These are phyloP conservation scores for Geranium rotundifolium DNA, from an alignment of 345 rosid genomes.

Conservation along the genomic window DNA sequence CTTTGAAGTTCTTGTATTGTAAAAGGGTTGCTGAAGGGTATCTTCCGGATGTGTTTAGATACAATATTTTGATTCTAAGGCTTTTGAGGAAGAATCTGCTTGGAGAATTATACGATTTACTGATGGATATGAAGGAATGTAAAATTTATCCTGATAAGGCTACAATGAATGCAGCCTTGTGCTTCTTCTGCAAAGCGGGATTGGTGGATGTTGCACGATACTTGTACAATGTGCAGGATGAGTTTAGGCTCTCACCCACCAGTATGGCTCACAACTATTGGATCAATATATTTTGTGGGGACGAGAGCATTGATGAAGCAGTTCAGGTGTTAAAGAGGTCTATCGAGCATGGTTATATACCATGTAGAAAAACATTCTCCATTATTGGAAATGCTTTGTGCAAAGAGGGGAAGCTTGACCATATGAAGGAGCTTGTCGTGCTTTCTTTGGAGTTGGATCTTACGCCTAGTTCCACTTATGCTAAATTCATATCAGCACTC, in stretches of 20 bases:
- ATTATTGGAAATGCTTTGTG: slow-evolving; percentile 54
- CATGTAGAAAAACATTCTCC: slow-evolving; percentile 37
- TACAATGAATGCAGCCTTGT: slow-evolving; percentile 55
- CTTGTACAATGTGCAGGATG: slow-evolving; percentile 48
- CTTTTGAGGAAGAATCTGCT: slow-evolving; percentile 51
- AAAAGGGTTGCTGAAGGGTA: slow-evolving; percentile 38
- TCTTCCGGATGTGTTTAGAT: slow-evolving; percentile 46
- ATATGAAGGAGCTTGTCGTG: slow-evolving; percentile 45
- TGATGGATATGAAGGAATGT: slow-evolving; percentile 56
- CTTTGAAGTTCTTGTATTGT: slow-evolving; percentile 43
- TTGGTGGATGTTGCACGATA: slow-evolving; percentile 64
- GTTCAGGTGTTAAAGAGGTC: slow-evolving; percentile 39
- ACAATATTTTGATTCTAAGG: slow-evolving; percentile 41
- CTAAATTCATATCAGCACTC: slow-evolving; percentile 46
- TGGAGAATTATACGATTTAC: slow-evolving; percentile 45
- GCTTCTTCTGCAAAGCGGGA: slow-evolving; percentile 83
- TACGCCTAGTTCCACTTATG: slow-evolving; percentile 25
- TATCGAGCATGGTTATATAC: slow-evolving; percentile 44
- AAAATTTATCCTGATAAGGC: slow-evolving; percentile 39
- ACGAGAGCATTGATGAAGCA: slow-evolving; percentile 44
- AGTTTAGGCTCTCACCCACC: slow-evolving; percentile 41
- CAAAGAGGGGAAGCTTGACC: slow-evolving; percentile 48
- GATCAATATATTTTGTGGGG: slow-evolving; percentile 46
- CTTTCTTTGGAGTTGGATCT: slow-evolving; percentile 32
- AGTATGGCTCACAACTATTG: slow-evolving; percentile 49